Base-by-base conservation (phyloP, 805 yeast genomes). In the Blastobotrys chiropterorum region DNA sequence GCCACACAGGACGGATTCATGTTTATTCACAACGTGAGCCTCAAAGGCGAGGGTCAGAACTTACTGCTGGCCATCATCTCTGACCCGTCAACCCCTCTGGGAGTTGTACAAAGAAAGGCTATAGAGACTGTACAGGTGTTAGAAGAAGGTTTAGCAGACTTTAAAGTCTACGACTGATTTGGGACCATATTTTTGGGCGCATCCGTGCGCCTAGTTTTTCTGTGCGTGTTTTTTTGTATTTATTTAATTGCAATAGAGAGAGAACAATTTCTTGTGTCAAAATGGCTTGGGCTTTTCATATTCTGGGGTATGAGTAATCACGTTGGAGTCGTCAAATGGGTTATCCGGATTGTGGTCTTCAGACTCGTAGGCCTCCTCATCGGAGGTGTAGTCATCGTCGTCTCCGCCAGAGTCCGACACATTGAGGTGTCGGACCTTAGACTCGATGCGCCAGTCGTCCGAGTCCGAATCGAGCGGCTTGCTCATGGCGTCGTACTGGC, bases 401-500 rank as follows among this genome's bases (percentile, higher is more conserved):
- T 69, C 71, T 14, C 72, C 72, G 3, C 3, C 43, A 30, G 17
- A n/a, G 14, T 26, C 38, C 16, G 45, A 8, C 2, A 46, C 26
- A n/a, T 38, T 50, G 46, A 48, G 14, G 13, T 42, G 21, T 15
- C 48, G 17, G 44, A 44, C 39, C 16, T 26, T 22, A 13, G 51
- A 38, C 5, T 46, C 53, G 3, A 21, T 39, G 13, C 49, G 19
- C 55, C 55, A 54, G 34, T 55, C 57, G 14, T 70, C 75, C 14
- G 51, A 53, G 71, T 67, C 72, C 38, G 63, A 62, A 30, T 70
- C 76, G 11, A 73, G 50, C 58, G 80, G 67, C 53, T 72, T 56
- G 58, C 82, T 67, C 71, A 72, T 67, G 46, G 76, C 75, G 53
- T 90, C 96, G 65, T 81, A 90, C 49, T 73, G 69, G 59, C 81